A percentile compares a stretch with the other conserved stretches of the same genome.
Conservation (phyloP, 257 asterid genomes). For the Scutellaria minor region DNA sequence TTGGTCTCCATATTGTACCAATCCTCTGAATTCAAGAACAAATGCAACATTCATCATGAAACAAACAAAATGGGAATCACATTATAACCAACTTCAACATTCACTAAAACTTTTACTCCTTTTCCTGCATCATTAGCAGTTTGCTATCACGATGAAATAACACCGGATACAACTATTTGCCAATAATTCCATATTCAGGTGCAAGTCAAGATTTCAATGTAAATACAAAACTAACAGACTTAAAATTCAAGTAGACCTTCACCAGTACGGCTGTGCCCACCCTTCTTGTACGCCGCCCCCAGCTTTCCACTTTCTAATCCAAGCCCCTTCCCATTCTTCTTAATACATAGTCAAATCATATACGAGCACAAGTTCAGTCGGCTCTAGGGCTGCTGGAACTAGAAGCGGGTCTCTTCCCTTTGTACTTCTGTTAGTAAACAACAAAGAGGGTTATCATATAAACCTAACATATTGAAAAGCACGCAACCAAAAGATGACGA, state of each 20-base stretch:
- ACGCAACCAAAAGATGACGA: background rate
- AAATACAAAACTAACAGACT: constrained; percentile 48
- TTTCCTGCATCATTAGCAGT: constrained; percentile 33
- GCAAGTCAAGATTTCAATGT: constrained; percentile 42
- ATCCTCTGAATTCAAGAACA: constrained; percentile 3
- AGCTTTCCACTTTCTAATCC: background rate
- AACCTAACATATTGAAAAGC: too few relatives aligned
- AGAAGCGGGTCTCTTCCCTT: constrained; percentile 53
- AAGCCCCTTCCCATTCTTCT: background rate
- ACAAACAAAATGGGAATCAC: constrained; percentile 25
- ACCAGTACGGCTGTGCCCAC: constrained; percentile 23
- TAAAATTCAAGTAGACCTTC: constrained; percentile 25
- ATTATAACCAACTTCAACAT: constrained; percentile 26
- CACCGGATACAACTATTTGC: constrained; percentile 32
- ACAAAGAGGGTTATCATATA: too few relatives aligned
- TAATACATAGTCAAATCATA: constrained; percentile 5
- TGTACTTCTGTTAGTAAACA: constrained; percentile 47
- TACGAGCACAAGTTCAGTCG: constrained; percentile 46
- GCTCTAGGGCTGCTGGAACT: constrained; percentile 51
- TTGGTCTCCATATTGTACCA: background rate
- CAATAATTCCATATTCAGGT: constrained; percentile 30
- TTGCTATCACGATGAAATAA: constrained; percentile 26
- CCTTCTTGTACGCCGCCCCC: background rate
- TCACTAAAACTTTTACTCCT: constrained; percentile 19
- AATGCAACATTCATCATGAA: constrained; percentile 30